Evolutionary conservation across 805 yeast genomes (phyloP).

Genomic region (Ogataea polymorpha): DNA sequence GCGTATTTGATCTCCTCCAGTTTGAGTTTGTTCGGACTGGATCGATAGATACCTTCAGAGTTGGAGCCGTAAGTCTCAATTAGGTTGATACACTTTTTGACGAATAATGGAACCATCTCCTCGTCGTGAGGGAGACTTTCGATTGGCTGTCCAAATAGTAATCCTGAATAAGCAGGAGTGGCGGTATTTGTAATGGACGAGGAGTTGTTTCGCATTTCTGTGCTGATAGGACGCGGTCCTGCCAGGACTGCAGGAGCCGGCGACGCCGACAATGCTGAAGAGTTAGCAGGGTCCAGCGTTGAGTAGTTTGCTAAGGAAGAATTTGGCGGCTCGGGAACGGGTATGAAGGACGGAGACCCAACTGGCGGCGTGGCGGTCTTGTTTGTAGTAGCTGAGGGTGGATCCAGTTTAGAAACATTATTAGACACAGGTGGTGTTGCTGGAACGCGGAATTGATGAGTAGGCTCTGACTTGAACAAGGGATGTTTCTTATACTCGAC

Average conservation of each 20-base stretch:
- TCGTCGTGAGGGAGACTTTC: slow-evolving; percentile 80
- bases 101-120: slow-evolving; percentile 88
- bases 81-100: slow-evolving; percentile 81
- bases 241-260: neutral
- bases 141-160: slow-evolving; percentile 82
- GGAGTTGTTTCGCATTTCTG: neutral
- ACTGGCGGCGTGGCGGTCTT: neutral
- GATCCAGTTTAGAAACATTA: neutral
- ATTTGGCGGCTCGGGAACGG: neutral
- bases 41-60: slow-evolving; percentile 85
- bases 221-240: slow-evolving; percentile 4
- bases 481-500: slow-evolving; percentile 73
- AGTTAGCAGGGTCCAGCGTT: slow-evolving; percentile 27
- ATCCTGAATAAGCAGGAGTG: slow-evolving; percentile 19
- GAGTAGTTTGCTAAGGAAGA: slow-evolving; percentile 13
- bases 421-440: slow-evolving; percentile 1
- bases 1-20: slow-evolving; percentile 69
- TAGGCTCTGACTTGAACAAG: slow-evolving; percentile 37
- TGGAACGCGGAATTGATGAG: slow-evolving; percentile 2
- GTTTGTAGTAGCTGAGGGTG: slow-evolving; percentile 1
- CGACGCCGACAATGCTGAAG: slow-evolving; percentile 19
- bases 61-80: slow-evolving; percentile 83
- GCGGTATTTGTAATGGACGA: neutral
- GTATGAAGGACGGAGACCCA: neutral
- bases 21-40: slow-evolving; percentile 73